Evolutionary conservation across 78 protist genomes (phyloP), one percentile per base, ranked within the genome.

Genomic region (Cavenderia fasciculata): DNA sequence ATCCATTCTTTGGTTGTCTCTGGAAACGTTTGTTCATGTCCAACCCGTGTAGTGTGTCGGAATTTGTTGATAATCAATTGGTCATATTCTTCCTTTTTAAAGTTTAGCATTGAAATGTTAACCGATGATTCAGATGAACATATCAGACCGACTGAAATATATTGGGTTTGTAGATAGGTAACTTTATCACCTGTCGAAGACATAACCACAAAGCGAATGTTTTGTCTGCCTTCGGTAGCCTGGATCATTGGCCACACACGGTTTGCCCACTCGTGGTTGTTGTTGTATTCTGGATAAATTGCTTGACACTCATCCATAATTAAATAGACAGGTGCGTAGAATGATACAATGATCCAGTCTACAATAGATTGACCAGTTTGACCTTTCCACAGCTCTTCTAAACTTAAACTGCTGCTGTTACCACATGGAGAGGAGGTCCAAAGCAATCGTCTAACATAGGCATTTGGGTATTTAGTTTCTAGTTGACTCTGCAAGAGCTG

Each of bases 161-260:
- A n/a, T n/a, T n/a, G n/a, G n/a, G n/a, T n/a, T n/a, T n/a, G n/a
- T n/a, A n/a, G n/a, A n/a, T n/a, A n/a, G n/a, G n/a, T n/a, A n/a
- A n/a, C n/a, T n/a, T n/a, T n/a, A 29, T 62, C 70, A 36, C 70
- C 70, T 29, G 19, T 29, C 12, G 49, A 25, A 18, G 70, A 4
- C 5, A 62, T 12, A 25, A 62, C 4, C 5, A 62, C 5, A 5
- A 62, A 18, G n/a, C 29, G 70, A 62, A 62, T 31, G 27, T 59
- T 59, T 62, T 31, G 19, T n/a, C n/a, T n/a, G 19, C 49, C 36
- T 36, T 10, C 12, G 4, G n/a, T 5, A 4, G 12, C 19, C n/a
- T 62, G 19, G 36, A 62, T 62, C 38, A 36, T 12, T 62, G 70
- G 70, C 70, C 70, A 62, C 11, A 62, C 11, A 5, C 19, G n/a